These are phyloP conservation scores for Ophiostoma himal-ulmi DNA, from an alignment of 2,329 filamentous ascomycete species.

Conservation along the genomic window DNA sequence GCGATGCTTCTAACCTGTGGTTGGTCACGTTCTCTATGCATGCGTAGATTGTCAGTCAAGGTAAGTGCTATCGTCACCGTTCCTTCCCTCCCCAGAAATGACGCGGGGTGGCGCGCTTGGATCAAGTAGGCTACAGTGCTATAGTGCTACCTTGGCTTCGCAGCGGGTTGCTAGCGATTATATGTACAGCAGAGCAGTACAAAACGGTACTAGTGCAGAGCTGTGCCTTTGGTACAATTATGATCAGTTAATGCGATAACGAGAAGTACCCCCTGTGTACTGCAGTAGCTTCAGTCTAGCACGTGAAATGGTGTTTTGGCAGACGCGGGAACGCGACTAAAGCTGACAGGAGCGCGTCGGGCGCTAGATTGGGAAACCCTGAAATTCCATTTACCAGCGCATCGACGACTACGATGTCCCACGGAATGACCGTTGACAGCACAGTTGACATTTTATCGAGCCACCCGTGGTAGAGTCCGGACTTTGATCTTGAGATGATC, in stretches of 20 bases:
- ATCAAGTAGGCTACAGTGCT: neutral
- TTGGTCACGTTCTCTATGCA: neutral
- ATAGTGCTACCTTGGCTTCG: neutral
- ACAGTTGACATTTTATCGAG: neutral
- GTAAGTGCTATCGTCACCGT: neutral
- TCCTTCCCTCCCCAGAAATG: neutral
- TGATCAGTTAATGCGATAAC: neutral
- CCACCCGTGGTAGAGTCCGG: neutral
- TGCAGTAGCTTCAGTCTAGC: neutral
- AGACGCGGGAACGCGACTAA: neutral
- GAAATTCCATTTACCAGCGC: neutral
- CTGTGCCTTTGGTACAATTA: neutral
- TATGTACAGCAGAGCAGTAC: neutral
- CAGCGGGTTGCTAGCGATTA: neutral
- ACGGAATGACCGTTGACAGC: neutral
- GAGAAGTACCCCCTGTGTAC: slow-evolving; percentile 6
- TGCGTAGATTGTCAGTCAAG: neutral
- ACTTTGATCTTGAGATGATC: neutral
- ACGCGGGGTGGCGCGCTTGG: slow-evolving; percentile 3
- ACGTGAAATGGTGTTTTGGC: slow-evolving; percentile 5
- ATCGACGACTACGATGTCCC: neutral
- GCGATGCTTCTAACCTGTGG: neutral
- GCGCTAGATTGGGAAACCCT: neutral
- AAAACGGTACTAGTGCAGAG: neutral
- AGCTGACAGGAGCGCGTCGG: neutral